Evolutionary conservation across 2,329 filamentous ascomycete species (phyloP).

Genomic region (Pestalotiopsis sp.): DNA sequence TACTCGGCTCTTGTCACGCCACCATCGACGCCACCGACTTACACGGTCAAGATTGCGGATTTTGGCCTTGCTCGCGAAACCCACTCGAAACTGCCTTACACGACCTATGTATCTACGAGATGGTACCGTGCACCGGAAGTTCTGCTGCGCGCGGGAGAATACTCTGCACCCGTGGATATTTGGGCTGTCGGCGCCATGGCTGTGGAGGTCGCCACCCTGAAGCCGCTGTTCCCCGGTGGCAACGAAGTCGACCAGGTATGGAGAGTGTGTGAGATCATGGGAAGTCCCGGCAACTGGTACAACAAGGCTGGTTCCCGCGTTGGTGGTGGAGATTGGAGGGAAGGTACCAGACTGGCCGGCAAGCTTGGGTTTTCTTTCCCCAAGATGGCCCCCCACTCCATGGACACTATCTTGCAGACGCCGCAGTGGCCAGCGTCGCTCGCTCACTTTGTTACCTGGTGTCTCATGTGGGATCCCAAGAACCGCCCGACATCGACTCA

Average conservation of each 20-base stretch:
- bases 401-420: constrained; percentile 89
- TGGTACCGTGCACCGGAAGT: constrained; percentile 99
- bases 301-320: constrained; percentile 86
- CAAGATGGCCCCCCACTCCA: constrained; percentile 97
- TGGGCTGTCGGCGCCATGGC: constrained; percentile 99
- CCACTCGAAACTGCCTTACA: constrained; percentile 94
- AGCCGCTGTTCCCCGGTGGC: constrained; percentile 93
- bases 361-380: constrained; percentile 99
- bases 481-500: constrained; percentile 87
- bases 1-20: constrained; percentile 94
- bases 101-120: constrained; percentile 95
- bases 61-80: constrained; percentile 98
- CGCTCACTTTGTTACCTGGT: constrained; percentile 95
- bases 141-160: constrained; percentile 88
- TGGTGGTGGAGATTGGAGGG: constrained; percentile 96
- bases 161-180: constrained; percentile 96
- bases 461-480: constrained; percentile 98
- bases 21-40: constrained; percentile 88
- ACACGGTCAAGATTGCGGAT: constrained; percentile 98
- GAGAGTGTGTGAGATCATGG: constrained; percentile 99
- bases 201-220: constrained; percentile 93
- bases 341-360: constrained; percentile 87
- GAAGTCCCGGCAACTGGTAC: constrained; percentile 97
- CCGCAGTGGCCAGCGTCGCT: constrained; percentile 91
- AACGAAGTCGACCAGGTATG: constrained; percentile 99